Evolutionary conservation across 345 rosid genomes (phyloP), one percentile per base, ranked within the genome.

Genomic region (Reutealis trisperma): DNA sequence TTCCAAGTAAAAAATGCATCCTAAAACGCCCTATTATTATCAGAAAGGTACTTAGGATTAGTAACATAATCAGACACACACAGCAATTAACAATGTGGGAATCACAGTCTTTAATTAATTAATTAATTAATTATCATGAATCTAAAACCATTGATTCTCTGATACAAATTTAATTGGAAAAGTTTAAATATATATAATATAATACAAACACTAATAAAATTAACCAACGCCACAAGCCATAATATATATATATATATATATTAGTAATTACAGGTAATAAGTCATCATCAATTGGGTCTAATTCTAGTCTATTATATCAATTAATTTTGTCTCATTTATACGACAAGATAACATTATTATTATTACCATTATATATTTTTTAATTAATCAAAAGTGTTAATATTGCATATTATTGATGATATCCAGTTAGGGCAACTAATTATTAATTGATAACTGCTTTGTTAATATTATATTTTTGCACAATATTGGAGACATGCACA

Each of bases 401-500:
- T 14, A 10, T 42, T 59, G 57, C 18, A 22, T 41, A 42, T 42
- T 22, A 19, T 67, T 59, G 57, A 47, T 57, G 37, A 69, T n/a
- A n/a, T 30, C 24, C 69, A 5, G 61, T 59, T 75, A 54, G 37
- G 6, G 19, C 45, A 72, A 22, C 52, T 22, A 41, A 24, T 19
- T 13, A 11, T 2, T 30, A 70, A 71, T 54, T 44, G 41, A 27
- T 27, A 47, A 13, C 22, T 21, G 59, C 32, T 68, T 42, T 15
- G 37, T 59, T 68, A 16, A 59, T 76, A 24, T 45, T 68, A 19
- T 22, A 21, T 0, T 24, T 73, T 47, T 8, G 54, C 63, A 57
- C 34, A 57, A n/a, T 37, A 54, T 57, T 7, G 67, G 73, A 60
- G 73, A 76, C 51, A 68, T 16, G 79, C 74, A 59, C 60, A 30